Evolutionary conservation across 495 filamentous ascomycete species (phyloP).

Genomic region (Clavariopsis aquatica): DNA sequence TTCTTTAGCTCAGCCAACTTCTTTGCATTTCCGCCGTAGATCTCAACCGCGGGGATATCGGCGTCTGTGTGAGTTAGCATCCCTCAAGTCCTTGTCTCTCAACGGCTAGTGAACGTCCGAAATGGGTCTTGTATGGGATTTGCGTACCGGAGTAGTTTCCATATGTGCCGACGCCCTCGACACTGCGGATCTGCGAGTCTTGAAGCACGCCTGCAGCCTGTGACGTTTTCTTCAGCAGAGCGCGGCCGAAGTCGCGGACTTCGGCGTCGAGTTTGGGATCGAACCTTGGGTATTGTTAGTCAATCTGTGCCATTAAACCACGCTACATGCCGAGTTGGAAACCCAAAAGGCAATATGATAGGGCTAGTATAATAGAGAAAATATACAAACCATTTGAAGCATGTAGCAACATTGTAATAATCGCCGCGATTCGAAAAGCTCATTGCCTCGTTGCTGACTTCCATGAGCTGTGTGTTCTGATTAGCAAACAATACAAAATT

Average conservation of each 20-base stretch:
- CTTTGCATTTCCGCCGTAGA: slow-evolving; percentile 53
- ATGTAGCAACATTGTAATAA: slow-evolving; percentile 35
- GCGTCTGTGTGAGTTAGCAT: slow-evolving; percentile 24
- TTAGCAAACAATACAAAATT: too few relatives aligned
- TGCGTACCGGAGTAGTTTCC: slow-evolving; percentile 44
- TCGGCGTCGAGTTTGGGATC: slow-evolving; percentile 29
- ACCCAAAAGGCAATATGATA: too few relatives aligned
- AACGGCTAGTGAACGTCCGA: not conserved
- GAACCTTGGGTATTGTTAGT: slow-evolving; percentile 12
- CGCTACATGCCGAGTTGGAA: too few relatives aligned
- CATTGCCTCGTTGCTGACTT: slow-evolving; percentile 25
- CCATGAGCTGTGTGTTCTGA: not conserved
- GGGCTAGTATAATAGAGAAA: not conserved
- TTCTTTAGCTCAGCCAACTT: slow-evolving; percentile 53
- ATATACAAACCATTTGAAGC: slow-evolving; percentile 31
- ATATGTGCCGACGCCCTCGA: slow-evolving; percentile 45
- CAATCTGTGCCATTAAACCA: too few relatives aligned
- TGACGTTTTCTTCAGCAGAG: slow-evolving; percentile 25
- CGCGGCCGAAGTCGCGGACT: slow-evolving; percentile 22
- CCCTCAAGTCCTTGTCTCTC: not conserved
- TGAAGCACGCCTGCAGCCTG: slow-evolving; percentile 27
- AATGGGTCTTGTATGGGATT: not conserved
- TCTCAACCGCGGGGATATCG: slow-evolving; percentile 40
- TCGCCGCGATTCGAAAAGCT: slow-evolving; percentile 37
- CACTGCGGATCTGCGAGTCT: slow-evolving; percentile 39